These are phyloP conservation scores for Arthrocladium fulminans DNA, from an alignment of 2,329 filamentous ascomycete species.

Conservation along the genomic window DNA sequence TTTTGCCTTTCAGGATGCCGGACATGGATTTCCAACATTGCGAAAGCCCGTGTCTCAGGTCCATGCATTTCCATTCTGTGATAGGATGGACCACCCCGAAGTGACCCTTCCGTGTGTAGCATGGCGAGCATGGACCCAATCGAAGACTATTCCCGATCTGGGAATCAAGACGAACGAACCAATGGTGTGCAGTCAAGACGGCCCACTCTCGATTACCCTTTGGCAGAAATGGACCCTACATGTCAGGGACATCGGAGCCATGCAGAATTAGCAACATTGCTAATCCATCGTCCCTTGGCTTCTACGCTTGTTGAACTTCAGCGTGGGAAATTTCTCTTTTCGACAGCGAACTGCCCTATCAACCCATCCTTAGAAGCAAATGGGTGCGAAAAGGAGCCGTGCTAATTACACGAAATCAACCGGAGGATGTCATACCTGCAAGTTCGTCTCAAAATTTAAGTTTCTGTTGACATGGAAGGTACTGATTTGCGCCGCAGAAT, in stretches of 20 bases:
- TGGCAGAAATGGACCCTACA: background rate
- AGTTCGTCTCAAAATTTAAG: slow-evolving; percentile 32
- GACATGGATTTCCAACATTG: too few relatives aligned
- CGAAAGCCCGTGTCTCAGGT: too few relatives aligned
- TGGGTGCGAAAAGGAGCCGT: slow-evolving; percentile 2
- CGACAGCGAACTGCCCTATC: slow-evolving; percentile 7
- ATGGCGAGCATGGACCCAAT: background rate
- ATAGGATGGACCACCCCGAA: background rate
- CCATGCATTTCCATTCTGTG: too few relatives aligned
- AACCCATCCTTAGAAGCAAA: background rate
- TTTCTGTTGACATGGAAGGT: background rate
- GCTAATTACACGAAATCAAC: slow-evolving; percentile 13
- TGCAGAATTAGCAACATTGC: background rate
- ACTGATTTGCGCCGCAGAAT: slow-evolving; percentile 20
- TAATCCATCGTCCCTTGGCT: background rate
- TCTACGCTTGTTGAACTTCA: background rate
- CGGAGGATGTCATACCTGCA: slow-evolving; percentile 47
- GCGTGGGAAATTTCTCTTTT: slow-evolving; percentile 3
- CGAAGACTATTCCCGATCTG: background rate
- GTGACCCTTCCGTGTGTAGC: background rate
- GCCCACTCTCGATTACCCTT: background rate
- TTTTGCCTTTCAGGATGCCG: too few relatives aligned
- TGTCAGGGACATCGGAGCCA: background rate
- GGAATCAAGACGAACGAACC: slow-evolving; percentile 5
- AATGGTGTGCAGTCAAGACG: background rate